A percentile compares a stretch with the other conserved stretches of the same genome.
phyloP scores from a whole-genome alignment of 805 yeast genomes.

The Zygotorulaspora chibaensis region DNA sequence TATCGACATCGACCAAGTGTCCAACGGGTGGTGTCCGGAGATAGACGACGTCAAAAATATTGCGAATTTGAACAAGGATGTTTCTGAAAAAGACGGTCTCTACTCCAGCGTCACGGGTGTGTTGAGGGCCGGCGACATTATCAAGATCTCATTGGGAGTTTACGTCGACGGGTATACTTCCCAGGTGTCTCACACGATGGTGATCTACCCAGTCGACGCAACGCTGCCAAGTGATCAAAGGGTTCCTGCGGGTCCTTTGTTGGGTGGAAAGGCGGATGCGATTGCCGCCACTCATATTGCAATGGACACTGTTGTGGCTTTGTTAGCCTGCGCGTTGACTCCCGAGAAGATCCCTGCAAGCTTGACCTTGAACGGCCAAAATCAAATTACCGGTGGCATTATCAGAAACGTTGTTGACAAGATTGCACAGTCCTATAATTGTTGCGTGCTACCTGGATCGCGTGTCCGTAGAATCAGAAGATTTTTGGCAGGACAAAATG shows the following conservation, averaged over 20 bases:
- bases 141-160: slow-evolving; percentile 79
- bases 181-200: slow-evolving; percentile 78
- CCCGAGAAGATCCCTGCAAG: slow-evolving; percentile 71
- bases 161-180: slow-evolving; percentile 96
- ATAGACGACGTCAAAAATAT: slow-evolving; percentile 51
- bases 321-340: slow-evolving; percentile 65
- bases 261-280: slow-evolving; percentile 86
- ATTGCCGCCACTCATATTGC: slow-evolving; percentile 86
- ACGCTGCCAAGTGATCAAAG: slow-evolving; percentile 33
- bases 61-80: slow-evolving; percentile 26
- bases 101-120: slow-evolving; percentile 25
- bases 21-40: slow-evolving; percentile 83
- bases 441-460: slow-evolving; percentile 88
- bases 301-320: slow-evolving; percentile 73
- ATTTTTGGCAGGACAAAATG: slow-evolving; percentile 93
- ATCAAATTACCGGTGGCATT: slow-evolving; percentile 57
- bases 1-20: slow-evolving; percentile 76
- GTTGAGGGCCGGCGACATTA: slow-evolving; percentile 70
- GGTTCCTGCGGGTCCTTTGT: slow-evolving; percentile 69
- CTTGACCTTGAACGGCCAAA: slow-evolving; percentile 34
- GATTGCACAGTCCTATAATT: slow-evolving; percentile 79
- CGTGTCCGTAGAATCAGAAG: slow-evolving; percentile 88
- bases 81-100: slow-evolving; percentile 16
- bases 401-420: slow-evolving; percentile 76
- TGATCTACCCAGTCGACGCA: slow-evolving; percentile 67